These are phyloP conservation scores for Psilocybe azurescens DNA, from an alignment of 768 basidiomycete species.

Conservation along the genomic window DNA sequence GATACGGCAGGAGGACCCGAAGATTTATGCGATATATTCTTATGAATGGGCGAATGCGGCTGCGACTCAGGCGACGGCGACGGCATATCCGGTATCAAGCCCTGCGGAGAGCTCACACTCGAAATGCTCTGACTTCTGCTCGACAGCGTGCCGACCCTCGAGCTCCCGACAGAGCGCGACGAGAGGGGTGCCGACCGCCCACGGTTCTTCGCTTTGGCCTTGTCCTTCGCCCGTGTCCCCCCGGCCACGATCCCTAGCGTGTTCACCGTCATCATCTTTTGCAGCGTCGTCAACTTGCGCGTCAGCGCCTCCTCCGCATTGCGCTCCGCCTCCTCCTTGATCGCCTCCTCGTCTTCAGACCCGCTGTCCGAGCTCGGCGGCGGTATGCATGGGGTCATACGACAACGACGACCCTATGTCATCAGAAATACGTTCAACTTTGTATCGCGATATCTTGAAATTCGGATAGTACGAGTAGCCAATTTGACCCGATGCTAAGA, in stretches of 20 bases:
- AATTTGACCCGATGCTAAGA: no score
- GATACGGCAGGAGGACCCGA: slow-evolving; percentile 66
- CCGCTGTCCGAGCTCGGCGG: slow-evolving; percentile 59
- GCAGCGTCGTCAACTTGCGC: slow-evolving; percentile 69
- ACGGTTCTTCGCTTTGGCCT: slow-evolving; percentile 32
- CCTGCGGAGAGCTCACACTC: slow-evolving; percentile 73
- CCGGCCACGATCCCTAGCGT: slow-evolving; percentile 69
- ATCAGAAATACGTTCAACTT: no score
- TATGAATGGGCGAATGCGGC: slow-evolving; percentile 53
- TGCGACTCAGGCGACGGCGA: slow-evolving; percentile 69
- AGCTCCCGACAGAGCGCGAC: slow-evolving; percentile 36
- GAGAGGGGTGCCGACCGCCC: slow-evolving; percentile 45
- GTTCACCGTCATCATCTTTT: slow-evolving; percentile 77
- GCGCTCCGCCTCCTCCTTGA: slow-evolving; percentile 70
- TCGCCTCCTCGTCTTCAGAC: slow-evolving; percentile 65
- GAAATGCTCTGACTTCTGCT: slow-evolving; percentile 71
- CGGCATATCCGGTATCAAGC: slow-evolving; percentile 83
- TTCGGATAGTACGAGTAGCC: no score
- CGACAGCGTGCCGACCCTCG: slow-evolving; percentile 43
- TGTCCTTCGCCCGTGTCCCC: slow-evolving; percentile 45
- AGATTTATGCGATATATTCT: slow-evolving; percentile 60
- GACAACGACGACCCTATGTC: slow-evolving; percentile 24
- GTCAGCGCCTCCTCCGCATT: slow-evolving; percentile 69
- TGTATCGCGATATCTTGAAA: no score
- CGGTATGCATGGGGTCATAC: slow-evolving; percentile 39